These are phyloP conservation scores for Podospora didyma DNA, from an alignment of 495 filamentous ascomycete genomes.

Conservation along the genomic window DNA sequence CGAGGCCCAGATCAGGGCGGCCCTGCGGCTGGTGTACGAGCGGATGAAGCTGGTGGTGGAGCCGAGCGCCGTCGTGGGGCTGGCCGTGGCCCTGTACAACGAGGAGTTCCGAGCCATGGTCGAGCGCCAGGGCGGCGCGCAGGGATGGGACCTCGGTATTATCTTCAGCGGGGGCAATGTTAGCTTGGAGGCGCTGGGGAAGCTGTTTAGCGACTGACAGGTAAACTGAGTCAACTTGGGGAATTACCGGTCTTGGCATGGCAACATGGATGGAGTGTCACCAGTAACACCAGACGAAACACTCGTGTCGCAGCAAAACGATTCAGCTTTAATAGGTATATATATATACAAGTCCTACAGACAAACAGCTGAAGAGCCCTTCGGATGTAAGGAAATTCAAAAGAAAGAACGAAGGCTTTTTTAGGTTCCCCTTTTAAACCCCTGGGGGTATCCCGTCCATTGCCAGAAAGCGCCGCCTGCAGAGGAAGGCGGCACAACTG, in stretches of 20 bases:
- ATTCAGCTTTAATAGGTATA: conserved; percentile 9
- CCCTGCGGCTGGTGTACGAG: conserved; percentile 78
- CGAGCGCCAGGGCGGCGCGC: conserved; percentile 63
- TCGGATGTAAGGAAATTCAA: neutral
- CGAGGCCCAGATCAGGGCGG: conserved; percentile 77
- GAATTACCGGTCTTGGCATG: neutral
- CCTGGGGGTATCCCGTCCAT: conserved; percentile 4
- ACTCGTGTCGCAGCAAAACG: neutral
- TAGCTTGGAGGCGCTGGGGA: conserved; percentile 69
- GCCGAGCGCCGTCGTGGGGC: conserved; percentile 79
- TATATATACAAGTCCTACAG: conserved; percentile 20
- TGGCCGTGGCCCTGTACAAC: conserved; percentile 80
- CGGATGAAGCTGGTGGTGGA: conserved; percentile 90
- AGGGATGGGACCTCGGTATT: conserved; percentile 83
- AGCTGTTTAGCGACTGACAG: conserved; percentile 44
- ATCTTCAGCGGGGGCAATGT: conserved; percentile 92
- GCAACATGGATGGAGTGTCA: neutral
- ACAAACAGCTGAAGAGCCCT: neutral
- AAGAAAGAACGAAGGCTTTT: neutral
- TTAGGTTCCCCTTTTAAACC: neutral
- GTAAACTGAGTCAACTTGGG: neutral
- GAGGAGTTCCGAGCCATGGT: conserved; percentile 75
- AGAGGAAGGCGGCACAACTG: neutral
- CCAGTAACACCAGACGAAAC: neutral
- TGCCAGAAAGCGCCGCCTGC: neutral